A percentile compares a stretch with the other conserved stretches of the same genome.
phyloP scores from a whole-genome alignment of 495 filamentous ascomycete species.

The Friedmanniomyces simplex region DNA sequence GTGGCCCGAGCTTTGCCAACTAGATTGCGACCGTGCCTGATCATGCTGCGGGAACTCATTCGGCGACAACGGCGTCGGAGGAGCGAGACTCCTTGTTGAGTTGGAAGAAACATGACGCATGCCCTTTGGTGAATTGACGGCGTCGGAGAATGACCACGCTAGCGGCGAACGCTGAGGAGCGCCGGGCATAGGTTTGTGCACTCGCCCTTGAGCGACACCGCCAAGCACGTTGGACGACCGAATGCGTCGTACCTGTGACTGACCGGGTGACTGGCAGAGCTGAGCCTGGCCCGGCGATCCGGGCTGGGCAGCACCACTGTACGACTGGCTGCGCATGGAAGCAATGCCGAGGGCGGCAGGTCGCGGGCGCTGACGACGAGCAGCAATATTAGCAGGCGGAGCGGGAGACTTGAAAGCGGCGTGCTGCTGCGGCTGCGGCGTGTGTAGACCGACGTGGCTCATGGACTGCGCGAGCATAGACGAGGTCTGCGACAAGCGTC shows the following conservation, averaged over 20 bases:
- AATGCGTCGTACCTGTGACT: conserved; percentile 31
- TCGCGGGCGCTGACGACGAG: conserved; percentile 26
- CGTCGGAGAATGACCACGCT: conserved; percentile 28
- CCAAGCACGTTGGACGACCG: conserved; percentile 23
- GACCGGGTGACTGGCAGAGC: conserved; percentile 3
- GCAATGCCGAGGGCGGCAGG: conserved; percentile 27
- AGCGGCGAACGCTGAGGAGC: conserved; percentile 35
- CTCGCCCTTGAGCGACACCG: conserved; percentile 24
- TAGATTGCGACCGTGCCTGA: not conserved
- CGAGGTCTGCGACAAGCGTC: conserved; percentile 9
- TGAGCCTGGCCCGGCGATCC: conserved; percentile 14
- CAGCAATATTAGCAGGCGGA: conserved; percentile 27
- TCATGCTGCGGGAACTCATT: conserved; percentile 19
- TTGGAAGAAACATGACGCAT: conserved; percentile 8
- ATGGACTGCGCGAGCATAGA: conserved; percentile 22
- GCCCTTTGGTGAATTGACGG: conserved; percentile 30
- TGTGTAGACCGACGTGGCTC: conserved; percentile 18
- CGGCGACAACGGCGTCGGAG: conserved; percentile 34
- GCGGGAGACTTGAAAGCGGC: conserved; percentile 27
- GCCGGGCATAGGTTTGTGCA: conserved; percentile 27
- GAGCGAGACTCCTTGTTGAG: conserved; percentile 26
- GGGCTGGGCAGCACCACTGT: conserved; percentile 24
- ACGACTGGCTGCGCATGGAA: conserved; percentile 31
- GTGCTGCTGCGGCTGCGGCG: conserved; percentile 7
- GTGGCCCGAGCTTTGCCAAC: conserved; percentile 13